Conservation (phyloP, 1,139 yeast genomes). For the Hansenula anomala region DNA sequence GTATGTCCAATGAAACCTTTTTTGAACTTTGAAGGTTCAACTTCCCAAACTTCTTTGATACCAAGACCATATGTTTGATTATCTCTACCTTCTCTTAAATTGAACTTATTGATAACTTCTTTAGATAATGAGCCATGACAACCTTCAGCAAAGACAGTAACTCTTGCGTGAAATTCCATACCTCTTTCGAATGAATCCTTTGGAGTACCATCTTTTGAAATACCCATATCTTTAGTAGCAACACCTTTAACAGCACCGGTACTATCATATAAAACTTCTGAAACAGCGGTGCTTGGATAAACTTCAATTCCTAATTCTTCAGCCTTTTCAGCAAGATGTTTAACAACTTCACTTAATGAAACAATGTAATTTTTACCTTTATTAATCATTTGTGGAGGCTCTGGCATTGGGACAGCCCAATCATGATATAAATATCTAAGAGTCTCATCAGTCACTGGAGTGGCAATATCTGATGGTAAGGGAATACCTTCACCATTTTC, state of each 20-base stretch:
- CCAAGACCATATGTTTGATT: slow-evolving; percentile 95
- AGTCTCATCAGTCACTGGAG: slow-evolving; percentile 63
- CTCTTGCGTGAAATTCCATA: slow-evolving; percentile 90
- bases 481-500: slow-evolving; percentile 61
- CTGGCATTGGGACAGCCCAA: slow-evolving; percentile 68
- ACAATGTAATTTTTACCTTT: slow-evolving; percentile 79
- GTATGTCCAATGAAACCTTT: slow-evolving; percentile 84
- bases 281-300: slow-evolving; percentile 88
- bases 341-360: slow-evolving; percentile 75
- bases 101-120: slow-evolving; percentile 62
- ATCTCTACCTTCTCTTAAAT: slow-evolving; percentile 59
- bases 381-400: slow-evolving; percentile 88
- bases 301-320: slow-evolving; percentile 92
- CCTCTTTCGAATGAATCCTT: slow-evolving; percentile 86
- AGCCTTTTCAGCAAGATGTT: slow-evolving; percentile 81
- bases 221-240: slow-evolving; percentile 90
- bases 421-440: slow-evolving; percentile 64
- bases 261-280: slow-evolving; percentile 65
- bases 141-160: slow-evolving; percentile 91
- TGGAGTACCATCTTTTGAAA: slow-evolving; percentile 68
- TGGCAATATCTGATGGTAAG: slow-evolving; percentile 69
- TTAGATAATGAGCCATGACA: slow-evolving; percentile 93
- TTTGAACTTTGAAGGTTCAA: slow-evolving; percentile 74
- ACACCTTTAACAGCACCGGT: slow-evolving; percentile 74
- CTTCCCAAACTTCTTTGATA: slow-evolving; percentile 96